These are phyloP conservation scores for Pestalotiopsis sp. DNA, from an alignment of 2,329 filamentous ascomycete species.

Conservation along the genomic window DNA sequence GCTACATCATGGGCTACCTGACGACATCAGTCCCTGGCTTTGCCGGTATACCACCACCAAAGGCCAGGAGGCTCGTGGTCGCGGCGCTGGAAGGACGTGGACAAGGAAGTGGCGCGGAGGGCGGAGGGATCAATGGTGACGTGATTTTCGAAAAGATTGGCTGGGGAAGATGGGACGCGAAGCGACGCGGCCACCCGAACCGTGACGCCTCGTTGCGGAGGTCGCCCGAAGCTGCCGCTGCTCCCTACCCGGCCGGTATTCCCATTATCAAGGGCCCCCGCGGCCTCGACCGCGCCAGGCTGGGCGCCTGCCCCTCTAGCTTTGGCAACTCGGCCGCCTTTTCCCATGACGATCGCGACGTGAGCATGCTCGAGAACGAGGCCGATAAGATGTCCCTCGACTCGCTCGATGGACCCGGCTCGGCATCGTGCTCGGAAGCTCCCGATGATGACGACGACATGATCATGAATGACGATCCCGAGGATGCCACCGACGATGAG, in stretches of 20 bases:
- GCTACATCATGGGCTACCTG: conserved; percentile 92
- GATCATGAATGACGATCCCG: conserved; percentile 72
- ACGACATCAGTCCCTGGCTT: conserved; percentile 93
- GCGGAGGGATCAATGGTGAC: conserved; percentile 64
- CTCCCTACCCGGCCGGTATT: conserved; percentile 51
- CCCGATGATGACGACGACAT: conserved; percentile 61
- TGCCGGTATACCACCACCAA: conserved; percentile 81
- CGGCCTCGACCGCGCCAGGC: conserved; percentile 48
- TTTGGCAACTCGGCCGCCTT: conserved; percentile 73
- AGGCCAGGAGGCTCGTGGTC: conserved; percentile 90
- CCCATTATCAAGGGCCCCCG: conserved; percentile 51
- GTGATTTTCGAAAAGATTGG: conserved; percentile 93
- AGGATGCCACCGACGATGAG: conserved; percentile 90
- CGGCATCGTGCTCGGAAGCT: conserved; percentile 75
- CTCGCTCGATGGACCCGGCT: conserved; percentile 63
- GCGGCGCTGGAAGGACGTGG: conserved; percentile 82
- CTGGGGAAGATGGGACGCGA: conserved; percentile 95
- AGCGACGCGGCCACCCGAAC: conserved; percentile 64
- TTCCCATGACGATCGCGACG: conserved; percentile 68
- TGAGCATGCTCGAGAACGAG: conserved; percentile 76
- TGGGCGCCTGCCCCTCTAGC: conserved; percentile 56
- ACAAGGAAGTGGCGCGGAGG: conserved; percentile 51
- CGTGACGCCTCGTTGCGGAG: conserved; percentile 41
- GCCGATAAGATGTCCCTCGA: conserved; percentile 95
- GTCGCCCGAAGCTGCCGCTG: conserved; percentile 38